Conservation (phyloP, 2,329 filamentous ascomycete species). For the Colletotrichum neosansevieriae region DNA sequence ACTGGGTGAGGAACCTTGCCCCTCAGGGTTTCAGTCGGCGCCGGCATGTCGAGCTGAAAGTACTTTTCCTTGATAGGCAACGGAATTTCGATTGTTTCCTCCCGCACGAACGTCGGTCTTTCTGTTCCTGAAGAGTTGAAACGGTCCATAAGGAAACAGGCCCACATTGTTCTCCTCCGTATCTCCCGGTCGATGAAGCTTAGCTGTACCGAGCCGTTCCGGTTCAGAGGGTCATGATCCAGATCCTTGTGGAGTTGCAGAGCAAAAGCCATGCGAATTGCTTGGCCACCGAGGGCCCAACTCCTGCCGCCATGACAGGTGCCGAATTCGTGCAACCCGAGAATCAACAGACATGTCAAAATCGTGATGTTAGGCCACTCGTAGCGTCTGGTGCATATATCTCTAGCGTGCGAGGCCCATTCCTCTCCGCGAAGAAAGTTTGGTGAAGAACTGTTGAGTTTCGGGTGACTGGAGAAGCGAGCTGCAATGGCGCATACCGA, state of each 20-base stretch:
- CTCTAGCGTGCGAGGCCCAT: conserved; percentile 89
- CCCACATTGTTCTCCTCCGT: conserved; percentile 95
- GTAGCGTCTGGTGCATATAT: conserved; percentile 88
- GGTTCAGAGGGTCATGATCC: conserved; percentile 80
- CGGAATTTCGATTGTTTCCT: conserved; percentile 89
- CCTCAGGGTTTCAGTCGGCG: conserved; percentile 84
- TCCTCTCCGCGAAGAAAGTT: conserved; percentile 90
- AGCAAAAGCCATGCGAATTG: conserved; percentile 96
- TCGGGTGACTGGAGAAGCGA: conserved; percentile 90
- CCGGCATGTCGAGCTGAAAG: conserved; percentile 92
- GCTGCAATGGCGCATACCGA: conserved; percentile 96
- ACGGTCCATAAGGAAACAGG: conserved; percentile 96
- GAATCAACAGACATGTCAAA: conserved; percentile 86
- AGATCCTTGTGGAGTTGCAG: conserved; percentile 93
- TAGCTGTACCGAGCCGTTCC: conserved; percentile 72
- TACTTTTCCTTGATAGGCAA: conserved; percentile 90
- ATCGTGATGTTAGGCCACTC: conserved; percentile 98
- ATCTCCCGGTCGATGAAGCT: conserved; percentile 96
- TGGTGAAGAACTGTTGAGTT: conserved; percentile 75
- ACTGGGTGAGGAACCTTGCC: conserved; percentile 76
- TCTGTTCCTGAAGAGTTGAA: conserved; percentile 98
- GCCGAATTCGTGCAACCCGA: conserved; percentile 95
- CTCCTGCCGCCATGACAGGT: conserved; percentile 96
- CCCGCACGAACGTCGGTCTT: conserved; percentile 89
- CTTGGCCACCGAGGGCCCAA: conserved; percentile 95